Evolutionary conservation across 2,329 filamentous ascomycete species (phyloP), one percentile per base, ranked within the genome.

Genomic region (Colletotrichum magnum): DNA sequence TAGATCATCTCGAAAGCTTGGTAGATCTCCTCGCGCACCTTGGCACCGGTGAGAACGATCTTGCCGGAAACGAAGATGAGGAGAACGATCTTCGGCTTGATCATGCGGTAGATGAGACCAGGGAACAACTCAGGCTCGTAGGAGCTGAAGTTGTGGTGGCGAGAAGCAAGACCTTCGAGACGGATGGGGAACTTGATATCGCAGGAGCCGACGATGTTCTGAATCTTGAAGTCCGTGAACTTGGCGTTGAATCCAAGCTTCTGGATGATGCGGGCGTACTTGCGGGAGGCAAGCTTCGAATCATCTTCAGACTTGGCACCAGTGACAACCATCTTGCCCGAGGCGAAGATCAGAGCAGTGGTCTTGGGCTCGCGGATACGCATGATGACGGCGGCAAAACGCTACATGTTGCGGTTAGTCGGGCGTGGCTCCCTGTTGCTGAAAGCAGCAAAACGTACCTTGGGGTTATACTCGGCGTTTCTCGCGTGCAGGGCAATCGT

Each of bases 181-280:
- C 96, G 94, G 76, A 99, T 98, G 62, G 96, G 96, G 85, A 99
- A 99, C 88, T 98, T 98, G 88, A 99, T 98, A 80, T 99, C 96
- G 82, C 95, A 98, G 70, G 94, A 97, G 73, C 96, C 96, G 74
- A 99, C 96, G 73, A 99, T 98, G 84, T 99, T 99, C 87, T 98
- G 95, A 78, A 99, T 99, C 89, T 98, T 99, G 86, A 99, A 99
- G 82, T 99, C 96, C 74, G 95, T 98, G 83, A 99, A 98, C 89
- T 98, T 98, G 77, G 96, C 95, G 75, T 98, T 97, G 88, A 99
- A 99, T 72, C 96, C 96, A 70, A 99, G 93, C 87, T 99, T 99
- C 88, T 99, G 96, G 77, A 99, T 98, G 82, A 99, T 98, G 78
- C 96, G 95, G 61, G 96, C 96, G 79, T 98, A 98, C 84, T 99